Base-by-base conservation (phyloP, 352 stramenopile species). In the Pythium biforme region DNA sequence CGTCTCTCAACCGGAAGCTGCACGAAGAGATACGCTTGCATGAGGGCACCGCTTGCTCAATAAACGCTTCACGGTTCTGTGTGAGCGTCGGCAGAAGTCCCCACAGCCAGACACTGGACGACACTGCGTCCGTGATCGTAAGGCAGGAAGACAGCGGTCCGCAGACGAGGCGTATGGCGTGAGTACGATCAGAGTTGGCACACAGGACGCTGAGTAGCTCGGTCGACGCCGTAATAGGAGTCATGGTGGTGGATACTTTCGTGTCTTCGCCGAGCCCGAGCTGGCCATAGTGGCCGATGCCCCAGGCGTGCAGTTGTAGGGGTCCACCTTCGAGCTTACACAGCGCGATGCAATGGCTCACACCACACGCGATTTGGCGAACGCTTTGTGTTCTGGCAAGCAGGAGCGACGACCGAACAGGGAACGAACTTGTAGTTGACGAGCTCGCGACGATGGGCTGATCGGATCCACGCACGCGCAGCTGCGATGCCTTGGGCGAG, bases 271-370 rank as follows among this genome's bases (percentile, higher is more conserved):
- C 74, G 7, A 85, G 67, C 7, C 76, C 76, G 19, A 85, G 70
- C n/a, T 85, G 76, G 0, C 74, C 76, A 31, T 82, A 77, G n/a
- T 73, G 33, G 10, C 72, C 76, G 7, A 70, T 15, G 0, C 76
- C 76, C 76, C 74, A 82, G 3, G 69, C 33, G 53, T 67, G 75
- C 31, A 84, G 20, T 40, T 46, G 23, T 45, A 43, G 4, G 7
- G 12, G 23, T 4, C 47, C 48, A 37, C 31, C 40, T 9, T 57
- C 51, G 27, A 2, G 17, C 17, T 37, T 23, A 14, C 45, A 33
- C 19, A 84, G 62, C 9, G 45, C 74, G 12, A 77, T 25, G 22
- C 73, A 79, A 54, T 84, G 76, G 17, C 73, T 82, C 37, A 66
- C 54, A 23, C 73, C 76, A 22, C 73, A 84, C 17, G 76, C 67